These are phyloP conservation scores for Aspergillus aculeatus DNA, from an alignment of 2,329 filamentous ascomycete genomes.

Conservation along the genomic window DNA sequence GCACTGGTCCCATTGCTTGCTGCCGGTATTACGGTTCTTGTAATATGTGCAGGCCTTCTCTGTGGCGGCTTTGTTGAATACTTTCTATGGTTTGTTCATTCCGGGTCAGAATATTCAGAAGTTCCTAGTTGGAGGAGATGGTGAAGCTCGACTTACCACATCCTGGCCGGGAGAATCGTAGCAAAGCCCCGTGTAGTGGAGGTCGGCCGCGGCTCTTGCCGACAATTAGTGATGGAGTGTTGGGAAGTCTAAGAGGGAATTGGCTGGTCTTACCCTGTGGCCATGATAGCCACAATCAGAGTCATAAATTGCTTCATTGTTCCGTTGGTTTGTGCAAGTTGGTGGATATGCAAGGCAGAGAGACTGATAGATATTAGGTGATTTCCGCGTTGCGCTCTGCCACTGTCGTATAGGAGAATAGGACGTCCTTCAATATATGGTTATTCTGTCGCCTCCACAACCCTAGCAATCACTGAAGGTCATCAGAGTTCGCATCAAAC, in stretches of 20 bases:
- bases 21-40: constrained; percentile 22
- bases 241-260: not conserved
- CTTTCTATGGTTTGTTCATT: constrained; percentile 8
- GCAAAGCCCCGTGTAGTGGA: constrained; percentile 16
- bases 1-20: constrained; percentile 22
- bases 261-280: constrained; percentile 2
- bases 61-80: constrained; percentile 17
- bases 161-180: constrained; percentile 12
- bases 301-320: constrained; percentile 2
- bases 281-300: constrained; percentile 9
- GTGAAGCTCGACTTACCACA: constrained; percentile 10
- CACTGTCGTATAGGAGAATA: not conserved
- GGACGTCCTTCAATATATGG: not conserved
- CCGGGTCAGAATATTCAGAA: not conserved
- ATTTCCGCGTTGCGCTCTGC: not conserved
- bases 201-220: constrained; percentile 15
- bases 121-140: not conserved
- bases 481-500: not conserved
- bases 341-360: not conserved
- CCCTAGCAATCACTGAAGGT: not conserved
- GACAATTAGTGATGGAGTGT: not conserved
- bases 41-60: constrained; percentile 21
- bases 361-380: not conserved
- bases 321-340: no score
- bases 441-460: not conserved